phyloP scores from a whole-genome alignment of 2,329 filamentous ascomycete species.

The Trichoderma guizhouense region DNA sequence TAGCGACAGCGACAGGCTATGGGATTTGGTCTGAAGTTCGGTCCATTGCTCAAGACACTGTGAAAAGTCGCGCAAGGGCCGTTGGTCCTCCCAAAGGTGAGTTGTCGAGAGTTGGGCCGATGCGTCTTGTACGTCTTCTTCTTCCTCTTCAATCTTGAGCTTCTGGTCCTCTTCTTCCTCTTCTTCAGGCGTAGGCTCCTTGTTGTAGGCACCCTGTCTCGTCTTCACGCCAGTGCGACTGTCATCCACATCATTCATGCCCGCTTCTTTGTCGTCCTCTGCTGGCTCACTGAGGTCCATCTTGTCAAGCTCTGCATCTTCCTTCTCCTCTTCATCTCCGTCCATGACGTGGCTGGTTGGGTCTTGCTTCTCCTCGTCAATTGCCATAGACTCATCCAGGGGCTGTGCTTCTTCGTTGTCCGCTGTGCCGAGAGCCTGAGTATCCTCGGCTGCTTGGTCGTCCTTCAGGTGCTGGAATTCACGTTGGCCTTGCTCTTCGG shows the following conservation, averaged over 20 bases:
- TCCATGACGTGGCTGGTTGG: conserved; percentile 48
- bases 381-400: conserved; percentile 83
- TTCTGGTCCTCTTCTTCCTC: conserved; percentile 34
- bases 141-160: conserved; percentile 44
- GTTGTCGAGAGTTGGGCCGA: conserved; percentile 68
- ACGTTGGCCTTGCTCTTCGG: conserved; percentile 68
- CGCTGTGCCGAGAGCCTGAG: conserved; percentile 86
- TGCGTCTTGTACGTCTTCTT: conserved; percentile 50
- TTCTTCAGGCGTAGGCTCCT: conserved; percentile 45
- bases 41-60: conserved; percentile 75
- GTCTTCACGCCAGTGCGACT: conserved; percentile 59
- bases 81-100: conserved; percentile 54
- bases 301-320: conserved; percentile 44
- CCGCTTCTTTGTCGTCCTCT: conserved; percentile 35
- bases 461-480: conserved; percentile 93
- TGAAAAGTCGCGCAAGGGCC: conserved; percentile 46
- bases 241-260: conserved; percentile 50
- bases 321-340: conserved; percentile 48
- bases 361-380: conserved; percentile 66
- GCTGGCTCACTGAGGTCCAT: conserved; percentile 39
- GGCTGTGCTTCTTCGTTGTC: conserved; percentile 82
- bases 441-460: conserved; percentile 76
- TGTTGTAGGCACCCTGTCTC: conserved; percentile 55
- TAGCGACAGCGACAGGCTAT: conserved; percentile 79
- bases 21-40: conserved; percentile 78